phyloP scores from a whole-genome alignment of 1,139 yeast genomes.

The Candida labiduridarum region DNA sequence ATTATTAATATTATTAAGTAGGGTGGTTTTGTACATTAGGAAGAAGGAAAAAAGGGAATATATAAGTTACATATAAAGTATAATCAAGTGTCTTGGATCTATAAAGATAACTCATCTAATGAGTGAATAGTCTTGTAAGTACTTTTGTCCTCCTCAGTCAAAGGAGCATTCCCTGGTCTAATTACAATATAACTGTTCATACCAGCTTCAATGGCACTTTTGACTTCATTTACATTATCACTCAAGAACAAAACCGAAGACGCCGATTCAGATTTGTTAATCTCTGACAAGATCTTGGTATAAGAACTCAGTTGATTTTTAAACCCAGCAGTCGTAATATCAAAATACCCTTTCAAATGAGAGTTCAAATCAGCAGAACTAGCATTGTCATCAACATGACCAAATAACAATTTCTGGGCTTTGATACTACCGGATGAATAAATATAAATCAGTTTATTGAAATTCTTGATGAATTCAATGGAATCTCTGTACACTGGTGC shows the following conservation, averaged over 20 bases:
- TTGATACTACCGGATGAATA: slow-evolving; percentile 91
- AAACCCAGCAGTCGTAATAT: slow-evolving; percentile 81
- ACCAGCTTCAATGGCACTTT: slow-evolving; percentile 74
- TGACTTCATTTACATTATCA: slow-evolving; percentile 69
- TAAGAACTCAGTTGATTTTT: slow-evolving; percentile 66
- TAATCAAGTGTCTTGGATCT: background rate
- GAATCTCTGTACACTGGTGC: slow-evolving; percentile 85
- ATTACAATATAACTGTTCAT: slow-evolving; percentile 59
- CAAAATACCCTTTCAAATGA: slow-evolving; percentile 69
- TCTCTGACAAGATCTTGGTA: slow-evolving; percentile 51
- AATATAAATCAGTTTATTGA: slow-evolving; percentile 55
- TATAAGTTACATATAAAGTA: background rate
- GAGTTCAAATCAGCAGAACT: slow-evolving; percentile 52
- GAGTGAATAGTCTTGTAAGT: slow-evolving; percentile 23
- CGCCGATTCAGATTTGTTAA: slow-evolving; percentile 31
- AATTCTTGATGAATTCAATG: slow-evolving; percentile 50
- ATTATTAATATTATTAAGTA: background rate
- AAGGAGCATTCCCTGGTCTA: slow-evolving; percentile 75
- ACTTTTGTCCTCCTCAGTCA: slow-evolving; percentile 34
- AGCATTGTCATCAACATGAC: slow-evolving; percentile 49
- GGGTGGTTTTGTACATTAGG: background rate
- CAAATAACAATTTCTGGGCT: slow-evolving; percentile 80
- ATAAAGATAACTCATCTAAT: slow-evolving; percentile 19
- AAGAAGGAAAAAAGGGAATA: background rate
- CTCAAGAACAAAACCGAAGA: slow-evolving; percentile 64